These are phyloP conservation scores for Trichoderma sp. DNA, from an alignment of 2,329 filamentous ascomycete species.

Conservation along the genomic window DNA sequence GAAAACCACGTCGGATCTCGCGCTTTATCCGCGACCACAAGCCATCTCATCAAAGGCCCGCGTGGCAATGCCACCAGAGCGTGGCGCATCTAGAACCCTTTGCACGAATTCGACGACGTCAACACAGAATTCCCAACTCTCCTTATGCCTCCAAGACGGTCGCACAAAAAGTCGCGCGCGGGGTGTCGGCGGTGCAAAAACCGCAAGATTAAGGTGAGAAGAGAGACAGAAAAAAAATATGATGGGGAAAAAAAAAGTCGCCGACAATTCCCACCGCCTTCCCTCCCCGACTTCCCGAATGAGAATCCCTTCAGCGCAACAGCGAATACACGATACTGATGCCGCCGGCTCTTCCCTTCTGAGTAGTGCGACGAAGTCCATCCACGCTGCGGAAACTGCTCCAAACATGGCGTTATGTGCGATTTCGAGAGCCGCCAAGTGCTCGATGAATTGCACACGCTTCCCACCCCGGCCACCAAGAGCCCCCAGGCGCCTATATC, in stretches of 20 bases:
- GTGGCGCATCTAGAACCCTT: conserved; percentile 27
- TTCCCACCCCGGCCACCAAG: conserved; percentile 34
- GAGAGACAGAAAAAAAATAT: conserved; percentile 19
- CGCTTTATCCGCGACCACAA: not conserved
- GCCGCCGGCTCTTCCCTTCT: not conserved
- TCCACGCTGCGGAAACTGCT: conserved; percentile 62
- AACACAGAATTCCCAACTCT: conserved; percentile 25
- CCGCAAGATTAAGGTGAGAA: conserved; percentile 63
- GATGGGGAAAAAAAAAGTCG: not conserved
- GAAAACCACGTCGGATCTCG: not conserved
- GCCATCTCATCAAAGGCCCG: conserved; percentile 23
- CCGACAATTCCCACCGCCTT: not conserved
- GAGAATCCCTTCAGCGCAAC: not conserved
- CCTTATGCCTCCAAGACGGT: conserved; percentile 61
- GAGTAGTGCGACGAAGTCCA: conserved; percentile 62
- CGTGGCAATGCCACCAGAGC: conserved; percentile 32
- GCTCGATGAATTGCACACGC: conserved; percentile 42
- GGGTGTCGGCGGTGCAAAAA: conserved; percentile 65
- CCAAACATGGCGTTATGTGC: conserved; percentile 63
- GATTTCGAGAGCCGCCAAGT: conserved; percentile 58
- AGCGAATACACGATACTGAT: not conserved
- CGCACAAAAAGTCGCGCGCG: conserved; percentile 67
- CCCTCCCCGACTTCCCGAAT: not conserved
- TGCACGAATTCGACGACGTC: conserved; percentile 24
- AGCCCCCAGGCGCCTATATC: conserved; percentile 4